phyloP scores from a whole-genome alignment of 148 eudicot species.

The Pharnaceum exiguum region DNA sequence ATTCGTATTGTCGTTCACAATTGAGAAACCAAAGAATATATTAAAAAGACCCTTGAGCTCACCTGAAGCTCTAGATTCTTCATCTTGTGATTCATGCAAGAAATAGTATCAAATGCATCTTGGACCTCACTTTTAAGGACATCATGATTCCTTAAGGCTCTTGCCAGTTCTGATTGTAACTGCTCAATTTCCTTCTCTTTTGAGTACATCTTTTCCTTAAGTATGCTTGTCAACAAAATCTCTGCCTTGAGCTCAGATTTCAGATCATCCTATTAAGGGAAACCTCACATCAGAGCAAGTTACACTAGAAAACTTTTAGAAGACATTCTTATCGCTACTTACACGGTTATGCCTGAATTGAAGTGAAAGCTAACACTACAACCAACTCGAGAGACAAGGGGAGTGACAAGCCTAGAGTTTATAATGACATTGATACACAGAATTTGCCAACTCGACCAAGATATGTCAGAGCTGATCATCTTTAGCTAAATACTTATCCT shows the following conservation, averaged over 20 bases:
- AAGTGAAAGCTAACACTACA: no score
- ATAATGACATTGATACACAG: no score
- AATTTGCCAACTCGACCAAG: no score
- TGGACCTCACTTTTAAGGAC: conserved; percentile 23
- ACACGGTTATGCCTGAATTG: no score
- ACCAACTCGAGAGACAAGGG: no score
- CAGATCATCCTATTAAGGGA: conserved; percentile 12
- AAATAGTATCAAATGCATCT: conserved; percentile 23
- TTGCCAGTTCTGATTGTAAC: conserved; percentile 24
- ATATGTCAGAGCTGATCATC: no score
- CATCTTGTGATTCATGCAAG: conserved; percentile 30
- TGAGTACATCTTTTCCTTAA: conserved; percentile 24
- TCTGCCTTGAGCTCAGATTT: conserved; percentile 27
- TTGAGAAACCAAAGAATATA: neutral
- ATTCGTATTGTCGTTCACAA: no score
- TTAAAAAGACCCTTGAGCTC: neutral
- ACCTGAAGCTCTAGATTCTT: conserved; percentile 37
- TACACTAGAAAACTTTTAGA: no score
- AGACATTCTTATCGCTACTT: no score
- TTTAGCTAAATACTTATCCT: no score
- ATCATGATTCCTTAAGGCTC: conserved; percentile 18
- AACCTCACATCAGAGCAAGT: neutral
- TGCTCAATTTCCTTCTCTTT: conserved; percentile 25
- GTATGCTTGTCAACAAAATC: conserved; percentile 22
- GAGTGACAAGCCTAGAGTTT: no score